Percentiles rank a stretch among this genome's conserved stretches.
Evolutionary conservation across 1,139 yeast genomes (phyloP).

Genomic region (Candida pseudocylindracea): DNA sequence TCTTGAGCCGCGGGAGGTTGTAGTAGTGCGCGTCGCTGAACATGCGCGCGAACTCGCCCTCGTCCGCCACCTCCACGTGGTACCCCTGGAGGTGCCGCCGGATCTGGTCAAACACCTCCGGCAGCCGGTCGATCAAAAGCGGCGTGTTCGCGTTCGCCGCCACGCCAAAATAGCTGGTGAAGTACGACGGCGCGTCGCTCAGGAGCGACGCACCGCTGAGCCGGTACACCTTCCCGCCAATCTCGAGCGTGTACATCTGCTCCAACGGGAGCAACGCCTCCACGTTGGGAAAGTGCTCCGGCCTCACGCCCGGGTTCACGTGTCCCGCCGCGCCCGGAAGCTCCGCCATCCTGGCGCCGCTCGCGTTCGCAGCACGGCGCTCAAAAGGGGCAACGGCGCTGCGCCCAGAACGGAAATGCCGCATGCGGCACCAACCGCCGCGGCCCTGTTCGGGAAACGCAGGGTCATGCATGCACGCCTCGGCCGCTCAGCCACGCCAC

Average conservation of each 20-base stretch:
- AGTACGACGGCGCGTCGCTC: constrained; percentile 53
- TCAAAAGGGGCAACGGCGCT: too few species aligned
- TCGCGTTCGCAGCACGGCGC: too few species aligned
- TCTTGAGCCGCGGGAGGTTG: constrained; percentile 33
- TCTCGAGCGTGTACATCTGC: constrained; percentile 47
- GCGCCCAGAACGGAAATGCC: too few species aligned
- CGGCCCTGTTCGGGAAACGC: too few species aligned
- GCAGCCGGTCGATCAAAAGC: constrained; percentile 61
- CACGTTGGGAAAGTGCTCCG: constrained; percentile 23
- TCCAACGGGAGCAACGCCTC: constrained; percentile 42
- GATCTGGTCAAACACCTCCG: constrained; percentile 43
- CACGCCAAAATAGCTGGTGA: constrained; percentile 22
- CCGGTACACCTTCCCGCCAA: constrained; percentile 37
- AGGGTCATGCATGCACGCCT: too few species aligned
- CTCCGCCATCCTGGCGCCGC: too few species aligned
- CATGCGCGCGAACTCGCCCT: constrained; percentile 96
- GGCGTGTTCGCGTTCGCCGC: constrained; percentile 17
- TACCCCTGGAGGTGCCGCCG: constrained; percentile 65
- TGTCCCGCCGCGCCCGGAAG: too few species aligned
- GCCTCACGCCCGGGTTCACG: too few species aligned
- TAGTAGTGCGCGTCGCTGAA: constrained; percentile 82
- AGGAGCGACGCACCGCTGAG: constrained; percentile 70
- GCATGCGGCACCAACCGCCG: too few species aligned
- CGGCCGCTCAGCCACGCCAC: too few species aligned
- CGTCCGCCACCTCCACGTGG: constrained; percentile 31